Evolutionary conservation across 495 filamentous ascomycete species (phyloP).

Genomic region (Neurospora sublineolata): DNA sequence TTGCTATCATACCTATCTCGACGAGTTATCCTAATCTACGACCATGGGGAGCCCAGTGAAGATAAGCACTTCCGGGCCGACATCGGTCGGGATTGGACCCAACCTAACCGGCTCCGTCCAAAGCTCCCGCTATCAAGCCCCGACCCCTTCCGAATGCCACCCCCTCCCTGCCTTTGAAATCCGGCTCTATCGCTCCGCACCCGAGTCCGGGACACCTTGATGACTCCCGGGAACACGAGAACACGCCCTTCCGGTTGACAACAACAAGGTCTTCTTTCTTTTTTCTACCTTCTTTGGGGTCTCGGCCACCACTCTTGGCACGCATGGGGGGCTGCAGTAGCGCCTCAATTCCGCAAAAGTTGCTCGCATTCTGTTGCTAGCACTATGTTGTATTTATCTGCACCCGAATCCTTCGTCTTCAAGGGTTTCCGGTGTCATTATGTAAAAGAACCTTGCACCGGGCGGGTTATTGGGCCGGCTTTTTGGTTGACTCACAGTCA

Average conservation of each 20-base stretch:
- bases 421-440: background rate
- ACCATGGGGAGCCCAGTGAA: background rate
- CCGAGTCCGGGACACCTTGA: background rate
- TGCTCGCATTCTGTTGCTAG: background rate
- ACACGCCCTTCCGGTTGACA: background rate
- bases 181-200: background rate
- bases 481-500: background rate
- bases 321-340: background rate
- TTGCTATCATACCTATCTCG: background rate
- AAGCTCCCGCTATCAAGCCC: background rate
- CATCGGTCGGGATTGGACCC: background rate
- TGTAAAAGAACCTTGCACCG: background rate
- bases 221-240: background rate
- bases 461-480: background rate
- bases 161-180: background rate
- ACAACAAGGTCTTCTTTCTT: background rate
- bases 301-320: background rate
- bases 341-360: background rate
- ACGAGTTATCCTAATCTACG: background rate
- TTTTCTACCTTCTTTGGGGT: background rate
- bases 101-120: background rate
- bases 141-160: background rate
- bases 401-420: background rate
- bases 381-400: background rate
- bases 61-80: background rate